Percentiles rank a stretch among this genome's conserved stretches.
Conservation (phyloP, 208 protist species). For the Cochliopodium minus region DNA sequence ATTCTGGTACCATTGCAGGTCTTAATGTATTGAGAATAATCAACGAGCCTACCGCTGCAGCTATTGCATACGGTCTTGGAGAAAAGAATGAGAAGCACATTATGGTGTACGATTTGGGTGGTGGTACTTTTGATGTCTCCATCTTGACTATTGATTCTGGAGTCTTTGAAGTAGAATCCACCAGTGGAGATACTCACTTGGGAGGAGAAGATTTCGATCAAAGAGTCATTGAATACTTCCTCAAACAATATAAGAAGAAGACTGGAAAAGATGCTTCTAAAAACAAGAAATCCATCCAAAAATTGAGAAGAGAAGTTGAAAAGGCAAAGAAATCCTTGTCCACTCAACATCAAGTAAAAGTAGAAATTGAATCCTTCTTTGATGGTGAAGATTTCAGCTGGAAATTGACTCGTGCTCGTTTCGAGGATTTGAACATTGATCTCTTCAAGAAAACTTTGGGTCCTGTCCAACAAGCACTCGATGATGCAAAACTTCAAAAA, state of each 20-base stretch:
- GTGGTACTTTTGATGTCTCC: constrained; percentile 86
- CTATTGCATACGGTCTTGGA: constrained; percentile 79
- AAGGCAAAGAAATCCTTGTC: constrained; percentile 77
- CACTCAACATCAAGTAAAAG: constrained; percentile 27
- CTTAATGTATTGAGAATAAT: constrained; percentile 79
- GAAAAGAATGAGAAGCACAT: constrained; percentile 65
- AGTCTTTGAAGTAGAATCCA: constrained; percentile 78
- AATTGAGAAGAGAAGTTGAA: constrained; percentile 61
- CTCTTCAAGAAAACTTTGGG: constrained; percentile 70
- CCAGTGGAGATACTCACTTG: constrained; percentile 74
- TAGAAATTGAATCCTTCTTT: constrained; percentile 79
- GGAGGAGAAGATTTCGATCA: constrained; percentile 86
- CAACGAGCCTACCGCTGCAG: constrained; percentile 82
- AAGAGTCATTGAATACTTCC: constrained; percentile 57
- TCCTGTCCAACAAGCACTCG: constrained; percentile 65
- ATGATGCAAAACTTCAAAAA: constrained; percentile 71
- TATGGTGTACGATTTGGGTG: constrained; percentile 81
- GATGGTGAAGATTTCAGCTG: constrained; percentile 62
- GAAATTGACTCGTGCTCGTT: constrained; percentile 56
- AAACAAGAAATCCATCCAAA: constrained; percentile 29
- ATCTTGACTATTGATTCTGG: constrained; percentile 62
- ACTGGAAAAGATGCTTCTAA: constrained; percentile 29
- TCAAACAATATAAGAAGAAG: constrained; percentile 80
- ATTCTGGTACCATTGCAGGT: constrained; percentile 71
- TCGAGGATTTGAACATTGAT: constrained; percentile 81